Evolutionary conservation across 2,329 filamentous ascomycete species (phyloP), one percentile per base, ranked within the genome.

Genomic region (Elsinoe arachidis): DNA sequence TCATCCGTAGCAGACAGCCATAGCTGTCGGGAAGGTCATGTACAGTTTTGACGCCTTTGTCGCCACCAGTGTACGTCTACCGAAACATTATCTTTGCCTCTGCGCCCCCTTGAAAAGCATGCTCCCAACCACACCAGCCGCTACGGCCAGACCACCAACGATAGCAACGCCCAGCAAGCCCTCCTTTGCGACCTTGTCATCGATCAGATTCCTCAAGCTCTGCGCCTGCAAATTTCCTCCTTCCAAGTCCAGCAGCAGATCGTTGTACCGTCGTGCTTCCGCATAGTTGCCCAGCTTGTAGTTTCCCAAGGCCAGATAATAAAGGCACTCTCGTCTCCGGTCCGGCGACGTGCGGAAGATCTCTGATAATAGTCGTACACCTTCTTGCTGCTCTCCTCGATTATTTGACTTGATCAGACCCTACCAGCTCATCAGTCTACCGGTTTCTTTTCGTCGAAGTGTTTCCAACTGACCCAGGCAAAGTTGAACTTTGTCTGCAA

Each of bases 401-500:
- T 79, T 75, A 70, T 83, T 85, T 61, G 92, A 96, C 78, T 97
- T 99, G 67, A 99, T 96, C 64, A 99, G 82, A 64, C 93, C 93
- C 90, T 95, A 61, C 33, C 11, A 49, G 14, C 26, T 10, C 46
- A 39, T 61, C 12, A 63, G 39, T 19, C 52, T 33, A 47, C 37
- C 35, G 12, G 34, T 26, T 26, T 19, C 38, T 34, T 9, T 19
- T 37, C 15, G 34, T 26, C 11, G 21, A 30, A 30, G 26, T 15
- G 14, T 21, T 17, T n/a, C 9, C 17, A 6, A 1, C 23, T 10
- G 82, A 95, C 90, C 93, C 93, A 99, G 70, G 93, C 92, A 73
- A 92, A 97, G 83, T 99, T 99, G 82, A 99, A 99, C 72, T 97
- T 97, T 61, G 93, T 99, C 74, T 99, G 93, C 39, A 99, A 83